Evolutionary conservation across 2,329 filamentous ascomycete genomes (phyloP), one percentile per base, ranked within the genome.

Genomic region (Penicillium brevicompactum): DNA sequence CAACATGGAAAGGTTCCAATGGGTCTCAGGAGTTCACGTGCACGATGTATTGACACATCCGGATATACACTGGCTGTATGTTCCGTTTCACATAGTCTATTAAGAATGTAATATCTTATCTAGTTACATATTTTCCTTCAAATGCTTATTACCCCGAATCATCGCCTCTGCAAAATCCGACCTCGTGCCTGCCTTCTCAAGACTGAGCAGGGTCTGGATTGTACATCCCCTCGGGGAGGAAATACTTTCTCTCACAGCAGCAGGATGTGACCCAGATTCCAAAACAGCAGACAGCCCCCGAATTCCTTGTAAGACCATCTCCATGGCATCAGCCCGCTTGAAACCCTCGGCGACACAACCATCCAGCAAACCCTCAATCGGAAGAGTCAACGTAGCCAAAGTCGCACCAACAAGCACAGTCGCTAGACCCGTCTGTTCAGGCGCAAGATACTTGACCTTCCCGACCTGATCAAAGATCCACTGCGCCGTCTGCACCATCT

Each of bases 301-400:
- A 75, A 87, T 79, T 1, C 80, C 82, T 72, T 86, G 83, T 6
- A 84, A 81, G 56, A 83, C 81, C 83, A 87, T 85, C 43, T 82
- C 66, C 67, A 86, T 81, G 2, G 84, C 84, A 63, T 87, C 84
- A 0, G 80, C 79, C 31, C 84, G 69, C 5, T 82, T 83, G 14
- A 87, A 61, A 0, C 85, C 85, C 81, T 86, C 86, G 0, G 83
- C 84, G 4, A 87, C 84, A 37, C 79, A 84, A 1, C 84, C 85
- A 66, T 87, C 84, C 4, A 84, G 77, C 43, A 86, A 74, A 1
- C 82, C 82, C 62, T 87, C 85, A n/a, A 86, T 73, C 21, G 86
- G 75, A 22, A 87, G 69, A 0, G 84, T 82, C 46, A 82, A 75
- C 63, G 87, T 84, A 0, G 84, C 85, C 11, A 84, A 81, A 0